Base-by-base conservation (phyloP, 805 yeast species). In the Phaffomyces thermotolerans region DNA sequence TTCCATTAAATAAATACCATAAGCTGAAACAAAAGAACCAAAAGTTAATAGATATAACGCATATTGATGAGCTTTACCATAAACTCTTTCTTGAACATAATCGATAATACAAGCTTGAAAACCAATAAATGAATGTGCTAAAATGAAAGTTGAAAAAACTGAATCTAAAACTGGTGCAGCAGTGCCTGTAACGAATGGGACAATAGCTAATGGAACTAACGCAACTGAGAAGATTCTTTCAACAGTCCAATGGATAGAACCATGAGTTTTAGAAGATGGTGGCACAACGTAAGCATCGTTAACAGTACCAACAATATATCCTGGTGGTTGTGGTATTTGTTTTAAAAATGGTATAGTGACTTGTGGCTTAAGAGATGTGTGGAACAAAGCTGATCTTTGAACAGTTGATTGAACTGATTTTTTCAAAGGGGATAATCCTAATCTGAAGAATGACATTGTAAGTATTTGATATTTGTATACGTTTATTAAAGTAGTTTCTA, bases 201-300 rank as follows among this genome's bases (percentile, higher is more conserved):
- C 67, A 34, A 82, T 73, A 25, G 80, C 72, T 48, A 91, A 68
- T 29, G 99, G 99, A 22, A 88, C 73, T 62, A 90, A 68, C 10
- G 81, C 78, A 15, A 82, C 62, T 4, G 95, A 73, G 31, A 88
- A 67, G 5, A 77, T 57, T 53, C 86, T 78, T 71, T 91, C 99
- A 55, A 81, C 80, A n/a, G 85, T 70, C 99, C 99, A 91, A 70
- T 90, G 98, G 62, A 78, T 75, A 22, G 95, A 84, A 39, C 98
- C 97, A 58, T 88, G 90, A 40, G 71, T 58, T 51, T 72, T 76
- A 57, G 76, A 71, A 6, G 80, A 62, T 34, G 71, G 64, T 34
- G 97, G 97, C 14, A 78, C 68, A 30, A 69, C 66, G 56, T 73
- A 84, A 14, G 98, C 89, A 49, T 93, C 98, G 64, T 91, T 93